Percentiles rank a stretch among this genome's conserved stretches.
Evolutionary conservation across 2,329 filamentous ascomycete species (phyloP).

Genomic region (Eurotiales sp.): DNA sequence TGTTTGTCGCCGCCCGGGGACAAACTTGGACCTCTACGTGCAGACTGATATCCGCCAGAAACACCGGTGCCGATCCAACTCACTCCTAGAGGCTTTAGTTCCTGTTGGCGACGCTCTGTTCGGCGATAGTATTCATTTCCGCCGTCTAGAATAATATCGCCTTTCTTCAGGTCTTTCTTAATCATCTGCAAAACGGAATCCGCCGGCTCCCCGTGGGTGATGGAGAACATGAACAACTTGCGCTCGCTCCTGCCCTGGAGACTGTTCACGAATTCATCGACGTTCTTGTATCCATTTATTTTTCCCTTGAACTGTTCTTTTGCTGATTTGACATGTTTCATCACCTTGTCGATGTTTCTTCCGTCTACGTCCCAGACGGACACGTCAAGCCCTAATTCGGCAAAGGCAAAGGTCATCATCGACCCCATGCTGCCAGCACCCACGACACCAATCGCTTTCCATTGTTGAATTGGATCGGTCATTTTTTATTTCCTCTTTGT

Average conservation of each 20-base stretch:
- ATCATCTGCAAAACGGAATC: constrained; percentile 38
- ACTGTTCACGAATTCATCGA: constrained; percentile 33
- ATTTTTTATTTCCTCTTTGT: constrained; percentile 6
- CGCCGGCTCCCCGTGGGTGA: constrained; percentile 37
- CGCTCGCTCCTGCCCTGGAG: constrained; percentile 28
- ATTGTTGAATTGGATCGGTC: constrained; percentile 24
- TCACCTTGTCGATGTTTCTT: constrained; percentile 32
- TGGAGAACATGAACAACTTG: constrained; percentile 39
- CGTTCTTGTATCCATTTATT: constrained; percentile 32
- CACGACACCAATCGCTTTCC: constrained; percentile 37
- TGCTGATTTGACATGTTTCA: constrained; percentile 20
- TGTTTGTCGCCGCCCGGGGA: constrained; percentile 60
- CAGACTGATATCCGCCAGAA: constrained; percentile 66
- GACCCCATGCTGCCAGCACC: constrained; percentile 42
- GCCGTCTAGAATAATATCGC: constrained; percentile 66
- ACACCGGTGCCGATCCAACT: constrained; percentile 66
- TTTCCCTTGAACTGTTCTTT: constrained; percentile 24
- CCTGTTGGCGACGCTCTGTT: constrained; percentile 60
- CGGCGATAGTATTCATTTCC: constrained; percentile 65
- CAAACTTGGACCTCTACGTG: constrained; percentile 63
- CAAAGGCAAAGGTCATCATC: constrained; percentile 41
- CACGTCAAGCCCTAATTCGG: constrained; percentile 36
- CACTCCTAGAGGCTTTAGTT: constrained; percentile 56
- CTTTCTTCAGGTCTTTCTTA: constrained; percentile 51
- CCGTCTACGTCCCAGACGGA: constrained; percentile 37